Evolutionary conservation across 2,329 filamentous ascomycete species (phyloP), one percentile per base, ranked within the genome.

Genomic region (Colletotrichum tanaceti): DNA sequence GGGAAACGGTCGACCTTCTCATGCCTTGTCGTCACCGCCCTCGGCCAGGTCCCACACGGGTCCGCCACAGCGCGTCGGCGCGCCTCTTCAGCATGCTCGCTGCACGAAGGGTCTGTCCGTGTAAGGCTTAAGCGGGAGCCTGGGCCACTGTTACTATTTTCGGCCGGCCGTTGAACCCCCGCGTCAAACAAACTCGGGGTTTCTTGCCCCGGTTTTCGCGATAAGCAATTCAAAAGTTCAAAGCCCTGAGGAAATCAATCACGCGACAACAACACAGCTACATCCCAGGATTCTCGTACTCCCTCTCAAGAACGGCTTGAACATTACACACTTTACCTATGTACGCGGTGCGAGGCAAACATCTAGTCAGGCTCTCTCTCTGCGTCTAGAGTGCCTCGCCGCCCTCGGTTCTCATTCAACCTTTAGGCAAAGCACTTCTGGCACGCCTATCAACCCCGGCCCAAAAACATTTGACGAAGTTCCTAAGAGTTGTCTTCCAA

Each of bases 81-180:
- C n/a, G 18, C 32, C 28, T 18, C 6, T 24, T 16, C 13, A 16
- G 20, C 41, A 28, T 20, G 28, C 41, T 35, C 28, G 16, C 43
- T 58, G 57, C 57, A 58, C 14, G 11, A 58, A 58, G 57, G 57
- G 57, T 58, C 43, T 58, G 41, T n/a, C 57, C 43, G n/a, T 57
- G 43, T 11, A n/a, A 28, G 18, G n/a, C n/a, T n/a, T n/a, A n/a
- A 41, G 39, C 18, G 35, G 28, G 28, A 35, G 49, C 49, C 49
- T 18, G 49, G 49, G 18, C 49, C 55, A 32, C 43, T 32, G 28
- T 28, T 58, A n/a, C 55, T 58, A 53, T 53, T 53, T 32, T 13
- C 49, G 55, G 7, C 41, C n/a, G 43, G 38, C 28, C 43, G 43
- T 58, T 58, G 43, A 47, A 28, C 57, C 28, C 57, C 43, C 14